Evolutionary conservation across 2,329 filamentous ascomycete genomes (phyloP), one percentile per base, ranked within the genome.

Genomic region (Rutstroemia sp.): DNA sequence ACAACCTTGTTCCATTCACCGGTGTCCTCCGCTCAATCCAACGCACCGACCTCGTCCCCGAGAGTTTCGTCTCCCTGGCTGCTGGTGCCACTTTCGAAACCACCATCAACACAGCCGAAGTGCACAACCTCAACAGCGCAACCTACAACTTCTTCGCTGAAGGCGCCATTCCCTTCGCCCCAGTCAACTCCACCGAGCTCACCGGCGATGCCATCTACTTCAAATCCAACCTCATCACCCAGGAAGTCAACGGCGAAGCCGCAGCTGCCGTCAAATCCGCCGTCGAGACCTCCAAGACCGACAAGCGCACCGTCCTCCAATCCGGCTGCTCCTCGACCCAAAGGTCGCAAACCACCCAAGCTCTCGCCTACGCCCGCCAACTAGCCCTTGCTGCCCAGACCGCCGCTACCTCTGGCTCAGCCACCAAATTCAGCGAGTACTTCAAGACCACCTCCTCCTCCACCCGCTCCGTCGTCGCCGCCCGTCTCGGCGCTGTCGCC

Each of bases 361-460:
- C 82, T 0, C 71, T 87, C 10, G 67, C 66, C 59, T 79, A 81
- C 69, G 82, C 83, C 65, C 71, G 74, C 5, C 71, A 69, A 16
- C 72, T 85, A 5, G 82, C 85, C 1, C 71, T 71, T 2, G 69
- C 72, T 3, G 83, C 84, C 9, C 75, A 79, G 0, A 66, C 70
- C 1, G 79, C 78, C 2, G 79, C 81, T 0, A 67, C 73, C 1
- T 79, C 74, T 0, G 79, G 78, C 27, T 62, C 72, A 0, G 73
- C 75, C 3, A 69, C 72, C 62, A 81, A 77, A 65, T 71, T 85
- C 63, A 70, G 69, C 38, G 80, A 84, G 65, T 87, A 84, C 74
- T 88, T 87, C 77, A 86, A 84, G 71, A 78, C 77, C 0, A 78
- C 77, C 27, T 70, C 72, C 12, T 60, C 69, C n/a, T 59, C 70